Evolutionary conservation across 352 stramenopile species (phyloP).

Genomic region (Phytopythium boreale): DNA sequence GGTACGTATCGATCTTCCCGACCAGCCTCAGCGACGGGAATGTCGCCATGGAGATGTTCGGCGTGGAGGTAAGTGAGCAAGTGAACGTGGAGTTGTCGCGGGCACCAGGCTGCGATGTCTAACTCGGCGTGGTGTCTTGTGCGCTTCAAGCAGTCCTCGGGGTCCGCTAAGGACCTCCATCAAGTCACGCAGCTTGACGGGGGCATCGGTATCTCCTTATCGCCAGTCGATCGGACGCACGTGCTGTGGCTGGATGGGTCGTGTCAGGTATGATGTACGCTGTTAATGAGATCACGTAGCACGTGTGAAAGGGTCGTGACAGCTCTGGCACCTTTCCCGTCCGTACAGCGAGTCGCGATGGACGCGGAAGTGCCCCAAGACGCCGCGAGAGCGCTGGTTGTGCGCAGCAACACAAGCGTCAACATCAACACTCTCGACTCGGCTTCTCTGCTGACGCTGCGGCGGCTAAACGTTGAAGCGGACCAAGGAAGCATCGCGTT

Average conservation of each 20-base stretch:
- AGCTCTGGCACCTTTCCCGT: neutral
- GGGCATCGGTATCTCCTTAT: constrained; percentile 21
- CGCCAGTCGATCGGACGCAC: constrained; percentile 32
- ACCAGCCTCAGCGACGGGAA: constrained; percentile 16
- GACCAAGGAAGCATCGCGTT: constrained; percentile 48
- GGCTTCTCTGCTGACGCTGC: constrained; percentile 19
- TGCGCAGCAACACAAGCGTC: constrained; percentile 55
- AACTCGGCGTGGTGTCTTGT: neutral
- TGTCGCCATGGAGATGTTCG: constrained; percentile 40
- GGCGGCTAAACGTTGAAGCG: constrained; percentile 32
- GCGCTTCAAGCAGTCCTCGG: constrained; percentile 14
- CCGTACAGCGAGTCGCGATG: constrained; percentile 37
- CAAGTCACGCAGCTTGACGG: constrained; percentile 19
- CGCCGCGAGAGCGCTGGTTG: constrained; percentile 15
- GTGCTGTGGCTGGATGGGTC: constrained; percentile 72
- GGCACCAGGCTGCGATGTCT: neutral
- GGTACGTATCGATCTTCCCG: constrained; percentile 26
- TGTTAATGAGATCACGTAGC: neutral
- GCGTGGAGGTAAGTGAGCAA: constrained; percentile 1
- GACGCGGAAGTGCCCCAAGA: constrained; percentile 33
- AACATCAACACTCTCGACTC: constrained; percentile 34
- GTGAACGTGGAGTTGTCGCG: neutral
- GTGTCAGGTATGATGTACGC: constrained; percentile 40
- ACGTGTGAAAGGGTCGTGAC: neutral
- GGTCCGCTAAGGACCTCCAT: constrained; percentile 23